phyloP scores from a whole-genome alignment of 768 basidiomycete species.

The Hemileccinum rubropunctum region DNA sequence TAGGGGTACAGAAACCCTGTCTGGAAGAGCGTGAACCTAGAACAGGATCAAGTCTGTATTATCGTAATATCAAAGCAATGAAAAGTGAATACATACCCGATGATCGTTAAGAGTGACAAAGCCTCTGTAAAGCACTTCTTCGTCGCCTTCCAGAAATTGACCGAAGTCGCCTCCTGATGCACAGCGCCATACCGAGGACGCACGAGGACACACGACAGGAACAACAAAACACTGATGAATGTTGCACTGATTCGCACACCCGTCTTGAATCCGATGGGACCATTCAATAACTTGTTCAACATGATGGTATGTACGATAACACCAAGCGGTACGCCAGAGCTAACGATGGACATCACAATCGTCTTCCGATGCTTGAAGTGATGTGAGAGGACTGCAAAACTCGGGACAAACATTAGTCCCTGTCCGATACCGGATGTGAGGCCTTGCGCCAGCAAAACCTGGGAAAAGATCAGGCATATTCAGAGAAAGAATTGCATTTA shows the following conservation, averaged over 20 bases:
- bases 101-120: slow-evolving; percentile 22
- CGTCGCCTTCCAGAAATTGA: slow-evolving; percentile 15
- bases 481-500: not conserved
- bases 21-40: slow-evolving; percentile 29
- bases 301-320: slow-evolving; percentile 58
- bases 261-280: slow-evolving; percentile 42
- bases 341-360: slow-evolving; percentile 42
- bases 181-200: slow-evolving; percentile 29
- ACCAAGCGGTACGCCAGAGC: slow-evolving; percentile 51
- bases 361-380: slow-evolving; percentile 42
- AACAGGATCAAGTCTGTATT: not conserved
- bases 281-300: slow-evolving; percentile 47
- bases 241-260: slow-evolving; percentile 40
- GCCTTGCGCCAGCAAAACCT: slow-evolving; percentile 46
- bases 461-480: not conserved
- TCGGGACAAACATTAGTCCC: slow-evolving; percentile 45
- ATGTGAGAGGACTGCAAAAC: slow-evolving; percentile 41
- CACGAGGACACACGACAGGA: slow-evolving; percentile 38
- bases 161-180: not conserved
- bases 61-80: not conserved
- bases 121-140: slow-evolving; percentile 22
- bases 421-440: slow-evolving; percentile 40
- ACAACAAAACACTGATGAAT: slow-evolving; percentile 35
- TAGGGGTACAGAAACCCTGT: slow-evolving; percentile 46
- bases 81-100: slow-evolving; percentile 13